Evolutionary conservation across 371 early-diverging fungal genomes (phyloP).

Genomic region (Dichotomocladium elegans): DNA sequence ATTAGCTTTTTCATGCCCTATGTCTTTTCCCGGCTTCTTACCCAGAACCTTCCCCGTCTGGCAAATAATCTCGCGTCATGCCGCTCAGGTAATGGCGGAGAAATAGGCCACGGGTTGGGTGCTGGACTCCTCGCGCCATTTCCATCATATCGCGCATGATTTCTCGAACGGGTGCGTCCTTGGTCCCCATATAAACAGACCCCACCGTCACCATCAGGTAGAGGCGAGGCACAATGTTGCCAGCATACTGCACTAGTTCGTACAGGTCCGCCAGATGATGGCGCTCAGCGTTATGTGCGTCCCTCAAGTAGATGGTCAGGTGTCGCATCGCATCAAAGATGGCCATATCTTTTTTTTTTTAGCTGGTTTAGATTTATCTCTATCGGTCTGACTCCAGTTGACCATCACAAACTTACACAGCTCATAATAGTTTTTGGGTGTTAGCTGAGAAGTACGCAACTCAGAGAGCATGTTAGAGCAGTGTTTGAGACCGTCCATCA

Average conservation of each 20-base stretch:
- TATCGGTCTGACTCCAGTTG: too few species aligned
- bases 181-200: conserved; percentile 85
- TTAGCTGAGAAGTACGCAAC: conserved; percentile 86
- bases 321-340: conserved; percentile 93
- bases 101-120: conserved; percentile 94
- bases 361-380: background rate
- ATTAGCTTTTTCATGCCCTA: background rate
- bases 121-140: conserved; percentile 96
- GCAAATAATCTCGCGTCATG: conserved; percentile 90
- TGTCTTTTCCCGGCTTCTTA: conserved; percentile 8
- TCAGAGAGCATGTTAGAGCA: conserved; percentile 95
- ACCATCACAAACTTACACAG: conserved; percentile 75
- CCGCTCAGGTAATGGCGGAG: conserved; percentile 89
- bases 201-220: conserved; percentile 98
- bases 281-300: conserved; percentile 76
- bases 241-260: conserved; percentile 96
- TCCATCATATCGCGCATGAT: conserved; percentile 97
- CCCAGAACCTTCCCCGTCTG: conserved; percentile 53
- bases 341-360: conserved; percentile 93
- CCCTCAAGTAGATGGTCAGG: conserved; percentile 79
- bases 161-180: conserved; percentile 86
- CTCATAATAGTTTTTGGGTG: conserved; percentile 96
- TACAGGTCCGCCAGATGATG: conserved; percentile 94
- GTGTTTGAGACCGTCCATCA: conserved; percentile 95
- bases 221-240: conserved; percentile 92